Evolutionary conservation across 371 early-diverging fungal genomes (phyloP), one percentile per base, ranked within the genome.

Genomic region (Mucor racemosus): DNA sequence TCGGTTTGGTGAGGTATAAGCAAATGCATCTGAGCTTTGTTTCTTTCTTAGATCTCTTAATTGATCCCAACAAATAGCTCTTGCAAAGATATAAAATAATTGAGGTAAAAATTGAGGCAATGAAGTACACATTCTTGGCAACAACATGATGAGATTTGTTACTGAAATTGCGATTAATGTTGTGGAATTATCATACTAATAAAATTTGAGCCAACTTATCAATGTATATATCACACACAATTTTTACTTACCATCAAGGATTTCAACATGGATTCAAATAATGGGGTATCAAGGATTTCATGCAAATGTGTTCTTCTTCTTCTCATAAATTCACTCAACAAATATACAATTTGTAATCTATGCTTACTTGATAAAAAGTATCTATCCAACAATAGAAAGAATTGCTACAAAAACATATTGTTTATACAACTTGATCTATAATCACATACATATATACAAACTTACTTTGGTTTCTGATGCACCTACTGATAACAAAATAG

Each of bases 61-160:
- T 40, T 84, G 83, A 62, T 86, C 87, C 90, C 90, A 90, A 48
- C 84, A 87, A 33, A 90, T 76, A 7, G 86, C 84, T 66, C 90
- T 76, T 17, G 81, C 84, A 64, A 87, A 82, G 39, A 88, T 84
- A 66, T 82, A 77, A 48, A 87, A 90, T 10, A 90, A 64, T 19
- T 85, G 81, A 5, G 88, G 88, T 26, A 90, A 76, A 60, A 77
- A 77, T 5, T 79, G 78, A 4, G 86, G 83, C 57, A 90, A 65
- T 5, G 85, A 77, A 0, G 86, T 81, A 41, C 86, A 86, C 17
- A 90, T 90, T n/a, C 88, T 80, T 26, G 90, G 90, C 42, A 90
- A 71, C 10, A 90, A 67, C 90, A 90, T 90, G 54, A 88, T 86
- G 31, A 90, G 58, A 10, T 85, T 84, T 61, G 88, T 87, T 19